Base-by-base conservation (phyloP, 345 rosid genomes). In the Boechera stricta region DNA sequence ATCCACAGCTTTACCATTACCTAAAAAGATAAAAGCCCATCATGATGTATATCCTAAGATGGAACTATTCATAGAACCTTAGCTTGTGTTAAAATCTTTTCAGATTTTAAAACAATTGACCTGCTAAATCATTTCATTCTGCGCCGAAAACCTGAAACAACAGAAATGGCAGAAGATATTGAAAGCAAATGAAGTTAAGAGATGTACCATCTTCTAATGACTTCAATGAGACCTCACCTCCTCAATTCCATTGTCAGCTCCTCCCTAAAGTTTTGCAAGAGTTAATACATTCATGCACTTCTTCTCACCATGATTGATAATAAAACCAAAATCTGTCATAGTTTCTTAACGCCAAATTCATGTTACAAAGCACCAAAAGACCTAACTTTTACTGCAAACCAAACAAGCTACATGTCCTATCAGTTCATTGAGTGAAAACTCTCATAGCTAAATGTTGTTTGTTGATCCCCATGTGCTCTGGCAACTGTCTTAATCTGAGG, bases 91-190 rank as follows among this genome's bases (percentile, higher is more conserved):
- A 16, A 18, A 16, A 49, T 49, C 10, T 16, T 49, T 49, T 18
- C 5, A 7, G 28, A 18, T 49, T 49, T 7, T 18, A 21, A 29
- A 51, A 51, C 4, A n/a, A n/a, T 2, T 48, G 52, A 48, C 24
- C 52, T 3, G 21, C 9, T 48, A n/a, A n/a, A 16, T 48, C 24
- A n/a, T 48, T n/a, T 48, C 24, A 6, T 48, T n/a, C 52, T 7
- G 24, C 1, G 10, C 4, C 9, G 1, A 45, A 48, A n/a, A 7
- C 53, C 53, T 16, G 53, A n/a, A 48, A 48, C 53, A 6, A 48
- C 44, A 35, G 12, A 85, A 42, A 82, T 77, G 44, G 82, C 80
- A 72, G 84, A 38, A 38, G 31, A 61, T 36, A 10, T 38, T 11
- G 41, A 21, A 38, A 21, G 5, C 3, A 61, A 38, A 38, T 38